Base-by-base conservation (phyloP, 441 rosid species). In the Euphorbia celastroides region DNA sequence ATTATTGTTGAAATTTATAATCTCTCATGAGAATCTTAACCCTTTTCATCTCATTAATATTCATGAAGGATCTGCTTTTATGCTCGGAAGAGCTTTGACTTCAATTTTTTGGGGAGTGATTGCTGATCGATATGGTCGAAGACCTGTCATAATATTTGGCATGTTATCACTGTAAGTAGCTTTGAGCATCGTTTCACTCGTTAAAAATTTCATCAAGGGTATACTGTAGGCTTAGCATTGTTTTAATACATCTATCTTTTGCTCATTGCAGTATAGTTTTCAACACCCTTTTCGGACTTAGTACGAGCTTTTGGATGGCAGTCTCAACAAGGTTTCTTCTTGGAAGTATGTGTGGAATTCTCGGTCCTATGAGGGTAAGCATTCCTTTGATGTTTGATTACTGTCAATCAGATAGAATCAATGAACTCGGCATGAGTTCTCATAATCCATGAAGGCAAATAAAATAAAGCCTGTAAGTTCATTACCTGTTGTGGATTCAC, bases 51-150 rank as follows among this genome's bases (percentile, higher is more conserved):
- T n/a, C 17, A n/a, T 69, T 60, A 27, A 65, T 59, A 56, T 57
- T 64, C 36, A 25, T 76, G 66, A 69, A 82, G 86, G 86, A 54
- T 79, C 80, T 60, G 76, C 86, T 11, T 82, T 75, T 65, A 82
- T 82, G 86, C 64, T 82, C 36, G 86, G 86, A 64, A 79, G 86
- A 74, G 80, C 86, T 26, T 70, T 77, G 73, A 82, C 86, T 51
- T 79, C 86, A 16, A 57, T 82, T 17, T 17, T 71, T 34, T 77
- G 83, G 86, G 86, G 83, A 64, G 31, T 79, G 59, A 50, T 82
- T 57, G 83, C 86, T 2, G 86, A 82, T 68, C 81, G 69, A 52
- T 77, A 75, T 64, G 83, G 83, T 62, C 80, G 83, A 59, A 82
- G 74, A 67, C 83, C 83, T 64, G 80, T 79, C 67, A 75, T 82